Base-by-base conservation (phyloP, 2,329 filamentous ascomycete genomes). In the Geosmithia flava region DNA sequence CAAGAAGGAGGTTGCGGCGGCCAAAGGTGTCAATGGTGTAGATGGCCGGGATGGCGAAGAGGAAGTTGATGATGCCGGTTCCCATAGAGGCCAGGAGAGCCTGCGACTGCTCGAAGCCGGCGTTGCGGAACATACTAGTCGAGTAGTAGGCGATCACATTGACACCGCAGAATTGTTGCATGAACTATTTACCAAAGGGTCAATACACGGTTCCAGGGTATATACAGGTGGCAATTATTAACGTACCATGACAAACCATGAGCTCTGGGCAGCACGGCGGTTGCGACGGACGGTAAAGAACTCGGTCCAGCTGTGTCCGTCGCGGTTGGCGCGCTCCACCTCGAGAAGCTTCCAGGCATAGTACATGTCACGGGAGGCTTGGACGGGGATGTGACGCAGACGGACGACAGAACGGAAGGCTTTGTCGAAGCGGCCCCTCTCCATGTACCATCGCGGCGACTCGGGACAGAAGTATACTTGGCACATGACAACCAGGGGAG, bases 11-110 rank as follows among this genome's bases (percentile, higher is more conserved):
- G 30, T 72, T 66, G n/a, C 76, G 66, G 20, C 76, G 72, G 1
- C 76, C 76, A 48, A 70, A 78, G 0, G 74, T 79, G 49, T 80
- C 76, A 46, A 80, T 80, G 1, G 76, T 79, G 60, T 72, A 75
- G 42, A 78, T 60, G 2, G 76, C 76, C 0, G 75, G 76, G 51
- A 76, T 74, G 3, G 76, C 75, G 48, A 78, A 78, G 3, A 79
- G 48, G 54, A 76, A 80, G 59, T 79, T 79, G 47, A 78, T 66
- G 20, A 78, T 57, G 10, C 76, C 76, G 49, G 74, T 76, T 2
- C 76, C 76, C 65, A 74, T 75, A 0, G 74, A 77, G 0, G 71
- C 74, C 6, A 77, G 65, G 2, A 80, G 63, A 1, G 76, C 71
- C 2, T 61, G 55, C 2, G 65, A 65, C 0, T 60, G 58, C 16